Conservation (phyloP, 2,329 filamentous ascomycete species). For the Mariannaea elegans region DNA sequence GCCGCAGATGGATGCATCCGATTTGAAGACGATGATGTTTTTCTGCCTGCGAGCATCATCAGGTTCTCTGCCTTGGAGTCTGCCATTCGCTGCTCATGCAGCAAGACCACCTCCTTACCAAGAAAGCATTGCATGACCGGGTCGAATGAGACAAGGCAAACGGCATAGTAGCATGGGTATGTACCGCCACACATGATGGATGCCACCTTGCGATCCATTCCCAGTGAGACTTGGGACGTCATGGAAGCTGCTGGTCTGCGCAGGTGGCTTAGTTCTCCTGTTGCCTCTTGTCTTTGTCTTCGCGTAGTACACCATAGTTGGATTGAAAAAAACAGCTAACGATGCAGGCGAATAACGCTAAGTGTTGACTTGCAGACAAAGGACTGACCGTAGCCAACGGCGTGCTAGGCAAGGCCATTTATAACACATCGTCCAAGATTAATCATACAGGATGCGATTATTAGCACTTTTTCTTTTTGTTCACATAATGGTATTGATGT, state of each 20-base stretch:
- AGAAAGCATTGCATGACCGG: neutral
- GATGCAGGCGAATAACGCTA: constrained; percentile 8
- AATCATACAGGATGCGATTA: neutral
- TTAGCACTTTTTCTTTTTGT: neutral
- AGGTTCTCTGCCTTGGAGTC: constrained; percentile 1
- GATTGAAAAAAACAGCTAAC: constrained; percentile 11
- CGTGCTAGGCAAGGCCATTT: neutral
- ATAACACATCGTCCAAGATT: neutral
- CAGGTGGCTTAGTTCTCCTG: neutral
- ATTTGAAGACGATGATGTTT: neutral
- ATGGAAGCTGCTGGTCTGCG: constrained; percentile 3
- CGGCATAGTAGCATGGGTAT: neutral
- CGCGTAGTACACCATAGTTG: constrained; percentile 9
- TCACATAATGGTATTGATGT: neutral
- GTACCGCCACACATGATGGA: constrained; percentile 19
- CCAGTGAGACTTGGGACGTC: constrained; percentile 12
- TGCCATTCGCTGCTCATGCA: constrained; percentile 8
- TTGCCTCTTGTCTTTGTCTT: constrained; percentile 1
- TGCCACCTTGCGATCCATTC: neutral
- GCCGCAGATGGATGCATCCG: too few relatives aligned
- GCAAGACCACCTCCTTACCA: neutral
- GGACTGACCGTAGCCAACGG: neutral
- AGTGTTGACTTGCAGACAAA: constrained; percentile 12
- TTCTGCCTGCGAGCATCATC: constrained; percentile 2
- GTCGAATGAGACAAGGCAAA: neutral